phyloP scores from a whole-genome alignment of 176 grass and related monocot species.

The Musa itinerans region DNA sequence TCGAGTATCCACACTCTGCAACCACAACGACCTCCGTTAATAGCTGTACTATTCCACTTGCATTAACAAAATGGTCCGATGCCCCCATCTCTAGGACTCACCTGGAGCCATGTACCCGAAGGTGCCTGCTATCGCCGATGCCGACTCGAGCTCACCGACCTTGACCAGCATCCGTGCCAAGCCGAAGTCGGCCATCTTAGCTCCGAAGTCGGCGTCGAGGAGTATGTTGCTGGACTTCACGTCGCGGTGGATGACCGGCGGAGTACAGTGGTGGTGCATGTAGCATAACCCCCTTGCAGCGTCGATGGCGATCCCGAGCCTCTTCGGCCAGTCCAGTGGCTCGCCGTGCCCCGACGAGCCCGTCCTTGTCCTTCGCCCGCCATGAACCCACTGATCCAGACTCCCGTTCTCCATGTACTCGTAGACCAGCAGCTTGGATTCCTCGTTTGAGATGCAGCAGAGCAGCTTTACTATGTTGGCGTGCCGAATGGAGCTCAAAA shows the following conservation, averaged over 20 bases:
- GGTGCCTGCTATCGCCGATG: slow-evolving; percentile 31
- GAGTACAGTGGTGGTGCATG: slow-evolving; percentile 47
- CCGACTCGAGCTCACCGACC: slow-evolving; percentile 23
- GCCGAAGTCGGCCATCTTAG: slow-evolving; percentile 50
- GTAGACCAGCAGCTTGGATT: slow-evolving; percentile 44
- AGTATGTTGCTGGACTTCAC: slow-evolving; percentile 53
- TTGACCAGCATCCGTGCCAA: slow-evolving; percentile 27
- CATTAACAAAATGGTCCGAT: no score
- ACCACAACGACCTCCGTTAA: neutral
- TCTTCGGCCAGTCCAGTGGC: slow-evolving; percentile 29
- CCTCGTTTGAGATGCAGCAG: slow-evolving; percentile 27
- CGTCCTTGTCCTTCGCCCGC: neutral
- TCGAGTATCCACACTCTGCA: slow-evolving; percentile 32
- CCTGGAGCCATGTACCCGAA: slow-evolving; percentile 68
- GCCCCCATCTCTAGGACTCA: neutral
- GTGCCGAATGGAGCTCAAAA: slow-evolving; percentile 41
- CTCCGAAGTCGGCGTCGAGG: slow-evolving; percentile 29
- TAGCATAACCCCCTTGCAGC: slow-evolving; percentile 40
- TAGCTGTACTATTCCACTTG: neutral
- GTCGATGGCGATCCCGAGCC: slow-evolving; percentile 37
- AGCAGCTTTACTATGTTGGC: slow-evolving; percentile 47
- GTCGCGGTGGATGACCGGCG: slow-evolving; percentile 41
- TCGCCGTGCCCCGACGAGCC: neutral
- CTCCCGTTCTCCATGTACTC: slow-evolving; percentile 56
- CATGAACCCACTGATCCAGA: slow-evolving; percentile 44